Evolutionary conservation across 805 yeast genomes (phyloP), one percentile per base, ranked within the genome.

Genomic region (Lachancea cidri): DNA sequence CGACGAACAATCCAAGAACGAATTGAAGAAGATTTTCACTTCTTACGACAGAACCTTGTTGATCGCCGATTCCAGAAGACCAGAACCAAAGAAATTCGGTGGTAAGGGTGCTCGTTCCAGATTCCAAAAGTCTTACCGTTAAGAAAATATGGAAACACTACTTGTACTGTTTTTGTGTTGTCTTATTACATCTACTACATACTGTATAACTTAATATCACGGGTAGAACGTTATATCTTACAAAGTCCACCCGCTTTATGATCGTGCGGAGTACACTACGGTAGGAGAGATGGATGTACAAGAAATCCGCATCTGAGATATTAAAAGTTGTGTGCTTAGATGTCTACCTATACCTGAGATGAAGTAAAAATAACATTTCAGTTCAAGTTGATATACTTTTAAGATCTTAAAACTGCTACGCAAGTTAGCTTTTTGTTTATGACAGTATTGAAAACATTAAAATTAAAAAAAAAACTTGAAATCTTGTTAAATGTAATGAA

Each of bases 61-160:
- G 78, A 93, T 93, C 74, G 98, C 98, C 66, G 98, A 93, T 76
- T 79, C 97, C 66, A 88, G 98, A 86, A 91, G 95, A 84, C 83
- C 89, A 84, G 98, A 93, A 82, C 98, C 98, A 83, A 93, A 93
- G 97, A 93, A 93, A 83, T 93, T 93, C 81, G 98, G 98, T 82
- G 98, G 98, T 83, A 95, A 95, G 76, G 98, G 98, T 86, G 98
- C 98, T 79, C 93, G 98, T 81, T 93, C 98, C 71, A 91, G 98
- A 81, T 91, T 86, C 97, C 98, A 93, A 83, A 93, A 93, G 76
- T 93, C 98, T 73, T 93, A 93, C 93, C 98, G 98, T 89, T 93
- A 91, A 55, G 46, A 49, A 34, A 40, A 36, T 41, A 37, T 41
- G 43, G 48, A 46, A 42, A 44, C 18, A 35, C 33, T 33, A 41